These are phyloP conservation scores for Tribonema minus DNA, from an alignment of 108 stramenopile species.

Conservation along the genomic window DNA sequence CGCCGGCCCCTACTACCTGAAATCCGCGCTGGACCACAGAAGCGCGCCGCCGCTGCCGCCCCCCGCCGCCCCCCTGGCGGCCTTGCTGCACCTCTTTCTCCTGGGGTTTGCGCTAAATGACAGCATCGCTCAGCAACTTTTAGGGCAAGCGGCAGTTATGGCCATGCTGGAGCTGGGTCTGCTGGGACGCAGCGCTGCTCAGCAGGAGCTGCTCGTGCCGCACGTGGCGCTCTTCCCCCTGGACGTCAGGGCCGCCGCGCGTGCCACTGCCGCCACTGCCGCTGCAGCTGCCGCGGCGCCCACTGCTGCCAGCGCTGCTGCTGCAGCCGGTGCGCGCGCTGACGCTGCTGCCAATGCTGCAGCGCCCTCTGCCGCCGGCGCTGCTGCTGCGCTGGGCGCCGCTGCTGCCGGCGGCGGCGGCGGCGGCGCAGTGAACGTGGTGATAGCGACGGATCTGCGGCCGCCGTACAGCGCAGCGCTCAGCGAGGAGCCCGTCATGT, in stretches of 20 bases:
- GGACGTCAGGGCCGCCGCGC: not conserved
- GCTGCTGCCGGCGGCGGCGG: not conserved
- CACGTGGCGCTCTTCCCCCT: conserved; percentile 31
- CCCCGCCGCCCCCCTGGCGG: no score
- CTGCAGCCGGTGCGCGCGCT: not conserved
- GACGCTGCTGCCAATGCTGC: not conserved
- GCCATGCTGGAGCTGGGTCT: not conserved
- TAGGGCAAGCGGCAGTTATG: not conserved
- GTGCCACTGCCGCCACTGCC: not conserved
- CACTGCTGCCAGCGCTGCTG: not conserved
- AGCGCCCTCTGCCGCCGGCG: not conserved
- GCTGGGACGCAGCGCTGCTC: conserved; percentile 3
- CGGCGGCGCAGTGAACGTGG: not conserved
- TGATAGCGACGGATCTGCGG: conserved; percentile 34
- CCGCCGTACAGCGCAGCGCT: conserved; percentile 20
- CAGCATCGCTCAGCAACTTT: not conserved
- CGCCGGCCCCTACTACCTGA: no score
- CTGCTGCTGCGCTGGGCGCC: not conserved
- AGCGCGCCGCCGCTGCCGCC: no score
- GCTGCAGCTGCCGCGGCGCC: not conserved
- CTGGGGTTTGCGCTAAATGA: conserved; percentile 19
- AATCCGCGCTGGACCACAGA: no score
- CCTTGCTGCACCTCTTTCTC: conserved; percentile 24
- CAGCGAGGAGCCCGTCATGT: conserved; percentile 42
- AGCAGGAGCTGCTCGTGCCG: conserved; percentile 2